A percentile compares a stretch with the other conserved stretches of the same genome.
Conservation (phyloP, 2,329 filamentous ascomycete genomes). For the Aspergillus neoniger region DNA sequence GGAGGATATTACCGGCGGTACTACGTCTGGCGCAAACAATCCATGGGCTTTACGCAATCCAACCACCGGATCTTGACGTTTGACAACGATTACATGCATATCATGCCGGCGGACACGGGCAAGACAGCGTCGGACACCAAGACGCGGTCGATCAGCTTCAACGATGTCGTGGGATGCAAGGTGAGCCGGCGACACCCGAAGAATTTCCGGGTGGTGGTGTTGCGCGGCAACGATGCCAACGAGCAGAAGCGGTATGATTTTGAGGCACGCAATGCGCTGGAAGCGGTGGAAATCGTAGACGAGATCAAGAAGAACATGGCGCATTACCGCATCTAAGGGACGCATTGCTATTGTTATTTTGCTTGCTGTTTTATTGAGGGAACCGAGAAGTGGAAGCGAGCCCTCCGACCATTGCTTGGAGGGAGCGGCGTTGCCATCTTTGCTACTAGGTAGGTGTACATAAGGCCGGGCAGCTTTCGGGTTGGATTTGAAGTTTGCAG, state of each 20-base stretch:
- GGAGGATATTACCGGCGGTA: constrained; percentile 62
- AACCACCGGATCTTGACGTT: constrained; percentile 63
- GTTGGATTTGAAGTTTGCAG: constrained; percentile 1
- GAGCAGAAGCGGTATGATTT: constrained; percentile 70
- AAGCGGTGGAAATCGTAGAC: constrained; percentile 63
- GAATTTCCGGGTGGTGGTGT: constrained; percentile 63
- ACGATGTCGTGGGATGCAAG: constrained; percentile 65
- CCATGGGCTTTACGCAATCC: constrained; percentile 64
- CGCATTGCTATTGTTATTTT: not conserved
- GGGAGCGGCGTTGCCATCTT: not conserved
- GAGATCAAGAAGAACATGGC: constrained; percentile 64
- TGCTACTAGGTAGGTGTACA: not conserved
- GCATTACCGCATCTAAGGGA: constrained; percentile 42
- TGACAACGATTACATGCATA: constrained; percentile 67
- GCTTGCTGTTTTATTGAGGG: not conserved
- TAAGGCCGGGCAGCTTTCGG: not conserved
- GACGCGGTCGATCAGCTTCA: constrained; percentile 64
- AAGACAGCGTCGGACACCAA: constrained; percentile 57
- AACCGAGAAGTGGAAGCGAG: not conserved
- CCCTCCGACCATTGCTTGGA: not conserved
- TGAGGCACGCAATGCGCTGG: constrained; percentile 58
- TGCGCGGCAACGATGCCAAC: constrained; percentile 61
- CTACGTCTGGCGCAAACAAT: constrained; percentile 64
- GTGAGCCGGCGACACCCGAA: constrained; percentile 65
- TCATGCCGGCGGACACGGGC: constrained; percentile 59